phyloP scores from a whole-genome alignment of 2,329 filamentous ascomycete species.

The Phialocephala sp. region DNA sequence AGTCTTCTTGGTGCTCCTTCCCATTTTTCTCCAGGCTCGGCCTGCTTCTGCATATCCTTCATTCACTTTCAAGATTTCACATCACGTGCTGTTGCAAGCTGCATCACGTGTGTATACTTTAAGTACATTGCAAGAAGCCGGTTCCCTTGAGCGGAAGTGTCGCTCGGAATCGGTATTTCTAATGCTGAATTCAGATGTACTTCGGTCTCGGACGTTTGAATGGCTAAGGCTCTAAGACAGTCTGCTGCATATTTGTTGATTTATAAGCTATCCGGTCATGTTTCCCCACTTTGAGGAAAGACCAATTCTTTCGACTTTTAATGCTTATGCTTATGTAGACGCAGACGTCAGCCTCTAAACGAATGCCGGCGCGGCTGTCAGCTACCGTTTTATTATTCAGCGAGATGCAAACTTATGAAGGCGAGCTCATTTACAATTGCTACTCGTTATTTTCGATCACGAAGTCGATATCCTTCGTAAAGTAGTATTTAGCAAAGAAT shows the following conservation, averaged over 20 bases:
- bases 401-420: background rate
- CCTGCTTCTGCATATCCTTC: background rate
- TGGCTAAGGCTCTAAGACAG: background rate
- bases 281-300: background rate
- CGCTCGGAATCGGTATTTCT: background rate
- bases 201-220: background rate
- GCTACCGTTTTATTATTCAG: background rate
- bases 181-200: background rate
- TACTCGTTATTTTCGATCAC: background rate
- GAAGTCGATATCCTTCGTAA: background rate
- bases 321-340: background rate
- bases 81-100: background rate
- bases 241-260: background rate
- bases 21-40: too few species aligned
- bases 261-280: background rate
- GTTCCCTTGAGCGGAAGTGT: background rate
- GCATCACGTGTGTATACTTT: background rate
- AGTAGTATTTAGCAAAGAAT: background rate
- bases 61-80: background rate
- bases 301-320: too few species aligned
- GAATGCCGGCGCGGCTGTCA: background rate
- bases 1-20: background rate
- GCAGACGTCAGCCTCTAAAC: background rate
- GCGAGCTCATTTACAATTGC: background rate
- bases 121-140: too few species aligned